Evolutionary conservation across 495 filamentous ascomycete genomes (phyloP).

Genomic region (Trichocladium antarcticum): DNA sequence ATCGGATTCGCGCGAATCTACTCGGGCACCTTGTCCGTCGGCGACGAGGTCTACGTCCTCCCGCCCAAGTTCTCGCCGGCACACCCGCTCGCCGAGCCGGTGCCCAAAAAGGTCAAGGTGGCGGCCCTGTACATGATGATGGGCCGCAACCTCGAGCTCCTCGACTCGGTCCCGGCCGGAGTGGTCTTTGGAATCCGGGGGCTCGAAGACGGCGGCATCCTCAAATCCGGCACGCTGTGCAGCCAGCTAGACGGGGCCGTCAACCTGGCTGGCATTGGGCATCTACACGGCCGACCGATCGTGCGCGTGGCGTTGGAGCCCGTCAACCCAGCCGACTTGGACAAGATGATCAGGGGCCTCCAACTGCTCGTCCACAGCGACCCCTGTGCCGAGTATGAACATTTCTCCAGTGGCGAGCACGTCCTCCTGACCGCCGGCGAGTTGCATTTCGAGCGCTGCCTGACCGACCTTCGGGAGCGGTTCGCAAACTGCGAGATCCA

Average conservation of each 20-base stretch:
- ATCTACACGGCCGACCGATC: constrained; percentile 69
- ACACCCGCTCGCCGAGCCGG: constrained; percentile 60
- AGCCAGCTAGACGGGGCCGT: constrained; percentile 78
- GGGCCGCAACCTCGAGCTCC: constrained; percentile 76
- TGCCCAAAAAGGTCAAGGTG: constrained; percentile 72
- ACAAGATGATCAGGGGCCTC: constrained; percentile 86
- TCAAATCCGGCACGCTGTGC: constrained; percentile 92
- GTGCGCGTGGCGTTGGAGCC: constrained; percentile 93
- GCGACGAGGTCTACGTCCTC: constrained; percentile 82
- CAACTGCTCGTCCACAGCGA: constrained; percentile 87
- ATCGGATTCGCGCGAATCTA: constrained; percentile 92
- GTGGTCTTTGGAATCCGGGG: constrained; percentile 95
- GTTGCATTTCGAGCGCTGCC: constrained; percentile 83
- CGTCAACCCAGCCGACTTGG: constrained; percentile 70
- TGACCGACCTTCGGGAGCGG: constrained; percentile 86
- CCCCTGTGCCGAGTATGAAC: constrained; percentile 90
- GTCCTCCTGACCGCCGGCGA: constrained; percentile 91
- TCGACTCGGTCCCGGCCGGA: constrained; percentile 78
- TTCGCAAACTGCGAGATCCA: constrained; percentile 96
- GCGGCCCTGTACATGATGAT: constrained; percentile 91
- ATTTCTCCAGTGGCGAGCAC: constrained; percentile 87
- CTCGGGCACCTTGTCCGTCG: constrained; percentile 79
- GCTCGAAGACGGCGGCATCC: constrained; percentile 67
- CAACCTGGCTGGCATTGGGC: constrained; percentile 76
- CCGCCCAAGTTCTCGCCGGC: constrained; percentile 84